Evolutionary conservation across 2,329 filamentous ascomycete species (phyloP).

Genomic region (Talaromyces amestolkiae): DNA sequence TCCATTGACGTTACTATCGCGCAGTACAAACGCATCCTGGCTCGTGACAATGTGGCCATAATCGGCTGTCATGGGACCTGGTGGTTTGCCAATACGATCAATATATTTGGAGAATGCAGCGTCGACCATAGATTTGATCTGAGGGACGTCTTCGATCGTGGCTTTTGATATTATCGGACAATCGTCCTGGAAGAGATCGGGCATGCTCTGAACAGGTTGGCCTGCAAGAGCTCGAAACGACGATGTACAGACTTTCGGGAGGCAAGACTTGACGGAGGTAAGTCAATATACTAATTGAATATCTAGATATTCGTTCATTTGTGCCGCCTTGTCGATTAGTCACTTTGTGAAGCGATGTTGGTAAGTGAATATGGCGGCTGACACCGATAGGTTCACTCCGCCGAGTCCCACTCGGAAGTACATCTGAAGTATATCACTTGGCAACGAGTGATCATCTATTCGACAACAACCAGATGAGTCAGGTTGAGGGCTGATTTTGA

Average conservation of each 20-base stretch:
- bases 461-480: background rate
- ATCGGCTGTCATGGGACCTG: background rate
- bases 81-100: background rate
- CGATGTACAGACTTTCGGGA: too few relatives aligned
- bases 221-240: background rate
- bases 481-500: background rate
- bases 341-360: background rate
- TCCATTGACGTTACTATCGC: background rate
- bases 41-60: slow-evolving; percentile 1
- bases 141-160: background rate
- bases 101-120: slow-evolving; percentile 6
- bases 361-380: background rate
- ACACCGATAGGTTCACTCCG: background rate
- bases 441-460: background rate
- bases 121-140: background rate
- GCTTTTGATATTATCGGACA: background rate
- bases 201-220: background rate
- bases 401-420: background rate
- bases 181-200: background rate
- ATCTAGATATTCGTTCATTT: background rate
- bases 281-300: background rate
- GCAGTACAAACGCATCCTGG: background rate
- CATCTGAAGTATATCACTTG: background rate
- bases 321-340: background rate
- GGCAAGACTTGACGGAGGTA: background rate